Percentiles rank a stretch among this genome's conserved stretches.
These are phyloP conservation scores for Physocladia obscura DNA, from an alignment of 192 early-diverging fungal species.

Conservation along the genomic window DNA sequence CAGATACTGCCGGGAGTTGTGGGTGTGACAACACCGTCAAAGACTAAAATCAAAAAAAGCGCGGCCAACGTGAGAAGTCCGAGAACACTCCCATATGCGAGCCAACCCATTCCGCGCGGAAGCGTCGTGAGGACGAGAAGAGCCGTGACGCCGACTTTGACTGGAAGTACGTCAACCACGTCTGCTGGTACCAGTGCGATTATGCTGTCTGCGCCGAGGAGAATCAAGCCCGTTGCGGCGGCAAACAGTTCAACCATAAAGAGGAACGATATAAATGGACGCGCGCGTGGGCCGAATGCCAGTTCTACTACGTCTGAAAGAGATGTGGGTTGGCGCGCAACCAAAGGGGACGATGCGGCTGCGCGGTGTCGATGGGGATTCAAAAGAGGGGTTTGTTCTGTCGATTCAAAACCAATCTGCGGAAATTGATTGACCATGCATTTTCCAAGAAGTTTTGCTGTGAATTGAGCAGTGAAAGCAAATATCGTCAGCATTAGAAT, in stretches of 20 bases:
- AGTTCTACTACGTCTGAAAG: constrained; percentile 48
- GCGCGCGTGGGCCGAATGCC: constrained; percentile 46
- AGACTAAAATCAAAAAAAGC: constrained; percentile 55
- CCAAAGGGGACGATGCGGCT: background rate
- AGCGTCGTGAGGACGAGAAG: constrained; percentile 58
- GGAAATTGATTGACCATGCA: constrained; percentile 45
- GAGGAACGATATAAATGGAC: constrained; percentile 38
- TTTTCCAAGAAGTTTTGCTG: constrained; percentile 61
- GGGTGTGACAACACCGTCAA: constrained; percentile 53
- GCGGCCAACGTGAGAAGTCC: constrained; percentile 56
- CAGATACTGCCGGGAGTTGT: constrained; percentile 56
- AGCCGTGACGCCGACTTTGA: constrained; percentile 51
- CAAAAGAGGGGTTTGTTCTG: constrained; percentile 22
- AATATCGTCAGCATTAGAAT: constrained; percentile 44
- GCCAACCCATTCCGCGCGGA: constrained; percentile 43
- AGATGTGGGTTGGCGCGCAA: constrained; percentile 26
- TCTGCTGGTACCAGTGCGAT: constrained; percentile 33
- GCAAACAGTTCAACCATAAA: constrained; percentile 53
- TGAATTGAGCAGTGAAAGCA: constrained; percentile 41
- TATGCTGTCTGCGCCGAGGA: constrained; percentile 48
- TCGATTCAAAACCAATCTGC: background rate
- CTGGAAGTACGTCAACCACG: constrained; percentile 5
- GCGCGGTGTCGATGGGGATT: constrained; percentile 14
- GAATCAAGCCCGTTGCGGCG: constrained; percentile 45
- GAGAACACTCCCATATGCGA: constrained; percentile 57